phyloP scores from a whole-genome alignment of 2,329 filamentous ascomycete species.

The Dactylellina cionopaga region DNA sequence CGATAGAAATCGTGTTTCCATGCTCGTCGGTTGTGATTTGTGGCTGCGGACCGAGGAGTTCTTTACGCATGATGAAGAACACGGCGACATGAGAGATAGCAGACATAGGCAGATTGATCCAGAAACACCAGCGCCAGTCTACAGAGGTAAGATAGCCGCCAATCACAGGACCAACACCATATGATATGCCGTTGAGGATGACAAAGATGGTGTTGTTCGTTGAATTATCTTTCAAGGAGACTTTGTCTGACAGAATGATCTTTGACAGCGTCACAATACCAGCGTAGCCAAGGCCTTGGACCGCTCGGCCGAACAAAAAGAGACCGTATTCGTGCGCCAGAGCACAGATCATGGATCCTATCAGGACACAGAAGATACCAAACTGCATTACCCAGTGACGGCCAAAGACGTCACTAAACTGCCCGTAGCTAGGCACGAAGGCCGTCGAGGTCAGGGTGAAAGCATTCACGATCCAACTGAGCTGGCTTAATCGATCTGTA shows the following conservation, averaged over 20 bases:
- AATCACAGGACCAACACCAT: constrained; percentile 70
- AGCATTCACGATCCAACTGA: constrained; percentile 72
- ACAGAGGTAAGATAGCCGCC: constrained; percentile 64
- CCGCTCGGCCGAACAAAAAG: constrained; percentile 70
- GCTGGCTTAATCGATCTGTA: constrained; percentile 40
- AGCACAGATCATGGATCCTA: constrained; percentile 72
- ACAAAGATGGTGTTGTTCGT: constrained; percentile 72
- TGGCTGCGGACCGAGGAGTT: constrained; percentile 68
- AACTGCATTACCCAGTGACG: constrained; percentile 70
- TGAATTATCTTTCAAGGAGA: constrained; percentile 70
- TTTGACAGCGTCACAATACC: constrained; percentile 71
- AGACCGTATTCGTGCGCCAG: constrained; percentile 68
- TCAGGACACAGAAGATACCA: constrained; percentile 68
- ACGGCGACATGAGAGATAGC: constrained; percentile 66
- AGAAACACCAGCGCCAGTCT: constrained; percentile 75
- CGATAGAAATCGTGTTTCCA: constrained; percentile 58
- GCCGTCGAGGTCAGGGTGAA: constrained; percentile 75
- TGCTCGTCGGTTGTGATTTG: constrained; percentile 64
- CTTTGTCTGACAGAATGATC: constrained; percentile 73
- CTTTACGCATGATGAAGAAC: constrained; percentile 68
- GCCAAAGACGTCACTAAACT: constrained; percentile 73
- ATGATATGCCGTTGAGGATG: constrained; percentile 69
- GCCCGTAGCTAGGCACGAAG: constrained; percentile 74
- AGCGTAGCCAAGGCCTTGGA: constrained; percentile 72
- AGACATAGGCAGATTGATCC: constrained; percentile 70